Percentiles rank a stretch among this genome's conserved stretches.
phyloP scores from a whole-genome alignment of 345 rosid genomes.

The Moringa oleifera region DNA sequence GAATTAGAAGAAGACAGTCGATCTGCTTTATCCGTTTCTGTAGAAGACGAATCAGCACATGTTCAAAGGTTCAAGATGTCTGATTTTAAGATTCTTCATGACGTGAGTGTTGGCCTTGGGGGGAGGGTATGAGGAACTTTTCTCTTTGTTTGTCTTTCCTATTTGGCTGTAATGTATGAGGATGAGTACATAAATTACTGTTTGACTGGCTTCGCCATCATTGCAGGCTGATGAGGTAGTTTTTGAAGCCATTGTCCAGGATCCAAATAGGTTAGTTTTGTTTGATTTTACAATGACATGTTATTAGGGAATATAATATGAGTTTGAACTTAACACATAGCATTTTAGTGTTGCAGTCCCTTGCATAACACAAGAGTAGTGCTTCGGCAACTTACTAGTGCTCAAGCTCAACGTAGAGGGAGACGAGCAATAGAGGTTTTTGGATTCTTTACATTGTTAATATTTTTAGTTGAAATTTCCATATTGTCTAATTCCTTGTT shows the following conservation, averaged over 20 bases:
- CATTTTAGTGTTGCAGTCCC: conserved; percentile 56
- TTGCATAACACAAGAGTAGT: conserved; percentile 77
- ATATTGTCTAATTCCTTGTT: conserved; percentile 5
- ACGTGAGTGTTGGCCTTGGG: conserved; percentile 79
- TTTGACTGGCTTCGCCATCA: conserved; percentile 10
- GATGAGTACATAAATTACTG: background rate
- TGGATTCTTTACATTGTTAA: background rate
- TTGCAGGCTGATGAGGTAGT: conserved; percentile 79
- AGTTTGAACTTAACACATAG: conserved; percentile 16
- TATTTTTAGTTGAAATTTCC: conserved; percentile 3
- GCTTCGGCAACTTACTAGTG: conserved; percentile 60
- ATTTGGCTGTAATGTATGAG: background rate
- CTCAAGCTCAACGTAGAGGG: conserved; percentile 84
- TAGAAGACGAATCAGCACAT: conserved; percentile 47
- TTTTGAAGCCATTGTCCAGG: conserved; percentile 75
- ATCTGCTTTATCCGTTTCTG: conserved; percentile 12
- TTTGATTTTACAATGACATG: conserved; percentile 9
- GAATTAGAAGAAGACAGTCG: conserved; percentile 33
- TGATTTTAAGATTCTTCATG: conserved; percentile 72
- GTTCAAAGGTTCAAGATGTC: conserved; percentile 73
- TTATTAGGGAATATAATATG: conserved; percentile 3
- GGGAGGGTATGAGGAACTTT: conserved; percentile 56
- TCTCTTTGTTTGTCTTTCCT: background rate
- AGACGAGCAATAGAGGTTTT: conserved; percentile 84
- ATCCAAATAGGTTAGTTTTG: conserved; percentile 53